Base-by-base conservation (phyloP, 2,329 filamentous ascomycete genomes). In the Ceratocystis colombiana region DNA sequence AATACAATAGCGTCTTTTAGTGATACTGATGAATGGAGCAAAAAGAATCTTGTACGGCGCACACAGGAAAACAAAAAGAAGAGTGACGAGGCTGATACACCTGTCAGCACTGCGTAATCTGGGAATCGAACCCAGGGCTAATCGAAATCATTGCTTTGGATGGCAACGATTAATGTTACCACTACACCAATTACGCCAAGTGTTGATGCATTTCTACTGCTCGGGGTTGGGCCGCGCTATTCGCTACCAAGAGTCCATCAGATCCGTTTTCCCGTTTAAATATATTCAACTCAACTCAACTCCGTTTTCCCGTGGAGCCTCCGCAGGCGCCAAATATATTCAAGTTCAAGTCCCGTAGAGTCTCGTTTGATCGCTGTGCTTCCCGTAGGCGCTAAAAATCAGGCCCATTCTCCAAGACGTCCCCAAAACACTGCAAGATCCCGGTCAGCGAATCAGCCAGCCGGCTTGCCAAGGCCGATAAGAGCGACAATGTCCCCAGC, bases 131-230 rank as follows among this genome's bases (percentile, higher is more conserved):
- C 53, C 53, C 53, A 57, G 53, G 53, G 53, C 53, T 57, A 57
- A 57, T 57, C 53, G 53, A 57, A 57, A 57, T 57, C 53, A 57
- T 33, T 57, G 12, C 53, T 12, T 50, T 57, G 12, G 25, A 33
- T 57, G 53, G 53, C 53, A 57, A 57, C 53, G 53, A 57, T 57
- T 57, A 57, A 57, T 57, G 53, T 57, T 57, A 57, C 53, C 53
- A 57, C 53, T 57, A 57, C 53, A 57, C 53, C 53, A 57, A 57
- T 57, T 57, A 57, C 53, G 53, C 53, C 37, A 41, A 5, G 3
- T 5, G 25, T n/a, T 20, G 48, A 50, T 50, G 48, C 3, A 22
- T 22, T 50, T 20, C 48, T 50, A 12, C 22, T 50, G 20, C 48
- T 8, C 22, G 48, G 48, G 48, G 5, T 50, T 12, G 5, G 48